phyloP scores from a whole-genome alignment of 2,329 filamentous ascomycete species.

The Davidsoniella virescens region DNA sequence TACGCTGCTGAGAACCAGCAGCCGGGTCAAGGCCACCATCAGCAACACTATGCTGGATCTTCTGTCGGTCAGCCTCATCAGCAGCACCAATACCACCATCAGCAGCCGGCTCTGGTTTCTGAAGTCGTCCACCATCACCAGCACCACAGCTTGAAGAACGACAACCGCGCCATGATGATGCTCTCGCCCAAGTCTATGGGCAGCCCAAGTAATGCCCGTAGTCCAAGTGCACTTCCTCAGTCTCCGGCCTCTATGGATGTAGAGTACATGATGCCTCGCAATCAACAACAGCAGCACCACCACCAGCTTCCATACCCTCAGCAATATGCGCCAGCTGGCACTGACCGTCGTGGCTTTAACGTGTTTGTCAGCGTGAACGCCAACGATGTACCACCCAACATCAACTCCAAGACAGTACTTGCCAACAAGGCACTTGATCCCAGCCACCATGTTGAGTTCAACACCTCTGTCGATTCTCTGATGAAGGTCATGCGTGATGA shows the following conservation, averaged over 20 bases:
- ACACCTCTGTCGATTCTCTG: slow-evolving; percentile 70
- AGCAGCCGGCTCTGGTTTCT: not conserved
- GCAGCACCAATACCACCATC: not conserved
- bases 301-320: not conserved
- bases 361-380: slow-evolving; percentile 20
- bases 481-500: slow-evolving; percentile 75
- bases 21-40: not conserved
- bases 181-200: slow-evolving; percentile 4
- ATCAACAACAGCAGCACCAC: not conserved
- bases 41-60: not conserved
- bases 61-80: not conserved
- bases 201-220: not conserved
- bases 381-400: slow-evolving; percentile 9
- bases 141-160: not conserved
- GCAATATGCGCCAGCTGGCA: not conserved
- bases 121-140: not conserved
- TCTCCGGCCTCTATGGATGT: not conserved
- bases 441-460: slow-evolving; percentile 43
- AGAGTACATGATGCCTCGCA: not conserved
- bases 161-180: not conserved
- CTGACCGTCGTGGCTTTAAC: slow-evolving; percentile 19
- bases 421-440: slow-evolving; percentile 31
- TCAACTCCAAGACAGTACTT: slow-evolving; percentile 25
- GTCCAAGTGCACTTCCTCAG: not conserved
- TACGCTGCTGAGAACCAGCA: not conserved